Conservation (phyloP, 2,329 filamentous ascomycete species). For the Aspergillus novoparasiticus region DNA sequence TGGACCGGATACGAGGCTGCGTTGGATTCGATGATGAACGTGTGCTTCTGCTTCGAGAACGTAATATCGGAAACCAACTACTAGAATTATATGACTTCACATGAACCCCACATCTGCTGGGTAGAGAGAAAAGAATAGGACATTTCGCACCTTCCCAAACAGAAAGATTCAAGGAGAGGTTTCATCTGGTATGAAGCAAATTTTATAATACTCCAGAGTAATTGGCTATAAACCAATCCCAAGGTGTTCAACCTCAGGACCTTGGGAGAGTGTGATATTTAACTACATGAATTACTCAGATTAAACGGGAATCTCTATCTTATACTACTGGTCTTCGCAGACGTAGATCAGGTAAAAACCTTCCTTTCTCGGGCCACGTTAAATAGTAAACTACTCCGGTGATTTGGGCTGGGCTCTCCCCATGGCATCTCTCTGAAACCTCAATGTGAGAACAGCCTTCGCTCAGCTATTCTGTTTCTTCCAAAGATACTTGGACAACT, state of each 20-base stretch:
- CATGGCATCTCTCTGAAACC: background rate
- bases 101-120: constrained; percentile 33
- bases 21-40: constrained; percentile 91
- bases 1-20: constrained; percentile 59
- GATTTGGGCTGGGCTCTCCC: background rate
- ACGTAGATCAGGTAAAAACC: background rate
- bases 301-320: background rate
- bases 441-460: background rate
- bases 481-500: background rate
- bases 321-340: background rate
- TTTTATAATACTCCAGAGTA: background rate
- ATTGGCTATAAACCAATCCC: background rate
- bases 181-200: background rate
- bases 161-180: background rate
- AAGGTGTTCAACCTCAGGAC: background rate
- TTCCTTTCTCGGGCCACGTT: background rate
- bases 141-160: background rate
- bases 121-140: background rate
- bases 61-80: constrained; percentile 67
- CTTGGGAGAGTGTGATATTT: background rate
- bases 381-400: background rate
- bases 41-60: constrained; percentile 81
- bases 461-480: background rate
- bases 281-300: background rate
- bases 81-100: constrained; percentile 89